Conservation (phyloP, 805 yeast species). For the Cephaloascus fragrans region DNA sequence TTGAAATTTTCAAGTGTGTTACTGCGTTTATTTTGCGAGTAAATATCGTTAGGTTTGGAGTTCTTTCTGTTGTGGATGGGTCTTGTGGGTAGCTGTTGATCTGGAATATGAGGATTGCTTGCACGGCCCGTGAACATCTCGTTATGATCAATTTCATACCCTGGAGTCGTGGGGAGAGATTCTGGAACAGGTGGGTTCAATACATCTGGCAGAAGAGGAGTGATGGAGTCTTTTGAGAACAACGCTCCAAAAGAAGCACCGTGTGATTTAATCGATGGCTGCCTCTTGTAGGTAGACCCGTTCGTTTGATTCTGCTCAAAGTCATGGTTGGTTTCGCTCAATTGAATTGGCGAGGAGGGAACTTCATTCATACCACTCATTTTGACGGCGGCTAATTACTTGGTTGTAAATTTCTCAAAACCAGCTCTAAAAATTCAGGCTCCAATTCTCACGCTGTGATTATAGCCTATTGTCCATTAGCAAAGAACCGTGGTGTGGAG, state of each 20-base stretch:
- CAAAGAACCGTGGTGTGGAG: too few species aligned
- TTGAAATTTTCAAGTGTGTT: background rate
- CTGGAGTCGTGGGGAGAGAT: conserved; percentile 31
- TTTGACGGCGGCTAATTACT: too few species aligned
- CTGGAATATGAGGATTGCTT: conserved; percentile 1
- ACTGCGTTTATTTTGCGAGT: background rate
- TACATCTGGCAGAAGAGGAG: conserved; percentile 1
- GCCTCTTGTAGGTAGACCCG: background rate
- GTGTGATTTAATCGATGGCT: background rate
- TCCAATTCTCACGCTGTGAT: too few species aligned
- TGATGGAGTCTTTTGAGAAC: background rate
- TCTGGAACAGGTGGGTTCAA: conserved; percentile 23
- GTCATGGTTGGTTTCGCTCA: background rate
- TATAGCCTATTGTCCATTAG: too few species aligned
- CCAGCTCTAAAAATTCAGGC: too few species aligned
- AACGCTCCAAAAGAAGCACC: too few species aligned
- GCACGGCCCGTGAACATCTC: background rate
- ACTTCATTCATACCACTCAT: too few species aligned
- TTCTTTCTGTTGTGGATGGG: background rate
- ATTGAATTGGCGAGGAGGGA: background rate
- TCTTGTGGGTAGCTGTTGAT: conserved; percentile 4
- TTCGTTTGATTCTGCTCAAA: background rate
- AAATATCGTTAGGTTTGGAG: background rate
- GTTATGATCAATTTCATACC: conserved; percentile 13
- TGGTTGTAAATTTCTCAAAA: too few species aligned